Percentiles rank a stretch among this genome's conserved stretches.
Conservation (phyloP, 1,139 yeast species). For the Maudiozyma humilis region DNA sequence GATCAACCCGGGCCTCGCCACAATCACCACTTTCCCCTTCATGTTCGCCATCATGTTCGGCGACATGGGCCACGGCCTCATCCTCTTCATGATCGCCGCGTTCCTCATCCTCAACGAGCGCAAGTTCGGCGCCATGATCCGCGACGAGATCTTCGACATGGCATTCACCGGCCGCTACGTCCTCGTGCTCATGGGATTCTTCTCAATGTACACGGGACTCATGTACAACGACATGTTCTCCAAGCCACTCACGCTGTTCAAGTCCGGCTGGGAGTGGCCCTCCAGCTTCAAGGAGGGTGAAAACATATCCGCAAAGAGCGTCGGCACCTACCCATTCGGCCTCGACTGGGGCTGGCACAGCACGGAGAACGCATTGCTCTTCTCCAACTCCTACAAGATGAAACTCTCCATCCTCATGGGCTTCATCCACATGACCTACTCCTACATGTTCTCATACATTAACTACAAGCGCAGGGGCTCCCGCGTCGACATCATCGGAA, state of each 20-base stretch:
- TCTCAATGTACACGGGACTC: conserved; percentile 73
- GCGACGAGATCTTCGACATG: conserved; percentile 78
- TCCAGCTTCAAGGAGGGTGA: conserved; percentile 50
- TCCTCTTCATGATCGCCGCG: conserved; percentile 52
- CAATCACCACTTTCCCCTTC: conserved; percentile 73
- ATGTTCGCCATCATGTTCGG: conserved; percentile 88
- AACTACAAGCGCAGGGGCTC: conserved; percentile 55
- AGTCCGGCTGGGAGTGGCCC: conserved; percentile 75
- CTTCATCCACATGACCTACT: conserved; percentile 68
- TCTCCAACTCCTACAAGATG: conserved; percentile 76
- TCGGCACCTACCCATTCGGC: conserved; percentile 60
- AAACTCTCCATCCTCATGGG: conserved; percentile 75
- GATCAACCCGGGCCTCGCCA: conserved; percentile 74
- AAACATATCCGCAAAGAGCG: conserved; percentile 44
- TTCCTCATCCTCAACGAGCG: conserved; percentile 54
- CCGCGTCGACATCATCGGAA: conserved; percentile 60
- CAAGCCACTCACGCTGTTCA: conserved; percentile 63
- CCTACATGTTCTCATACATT: conserved; percentile 58
- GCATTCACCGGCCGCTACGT: conserved; percentile 72
- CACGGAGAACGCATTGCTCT: conserved; percentile 63
- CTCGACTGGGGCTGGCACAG: conserved; percentile 80
- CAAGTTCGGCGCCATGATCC: conserved; percentile 48
- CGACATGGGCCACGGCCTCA: conserved; percentile 74
- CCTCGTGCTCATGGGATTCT: conserved; percentile 62
- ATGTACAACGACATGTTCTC: conserved; percentile 72